Percentiles rank a stretch among this genome's conserved stretches.
These are phyloP conservation scores for Didymella sp. DNA, from an alignment of 2,329 filamentous ascomycete species.

Conservation along the genomic window DNA sequence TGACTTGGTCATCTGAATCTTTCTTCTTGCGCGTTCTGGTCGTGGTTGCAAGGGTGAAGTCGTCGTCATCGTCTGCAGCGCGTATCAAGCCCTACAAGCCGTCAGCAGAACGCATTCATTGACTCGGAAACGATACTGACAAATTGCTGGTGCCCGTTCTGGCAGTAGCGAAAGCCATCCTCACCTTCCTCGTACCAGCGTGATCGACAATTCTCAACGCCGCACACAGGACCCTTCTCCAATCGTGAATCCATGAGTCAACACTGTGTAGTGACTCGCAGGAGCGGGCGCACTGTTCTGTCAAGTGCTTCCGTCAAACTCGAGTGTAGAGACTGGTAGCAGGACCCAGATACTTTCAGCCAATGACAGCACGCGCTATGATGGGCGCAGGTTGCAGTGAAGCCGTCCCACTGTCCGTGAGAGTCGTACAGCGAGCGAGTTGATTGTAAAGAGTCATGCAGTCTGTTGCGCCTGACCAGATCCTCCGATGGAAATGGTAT, in stretches of 20 bases:
- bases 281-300: neutral
- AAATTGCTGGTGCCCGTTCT: conserved; percentile 80
- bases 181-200: conserved; percentile 70
- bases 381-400: conserved; percentile 8
- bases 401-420: neutral
- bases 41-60: conserved; percentile 67
- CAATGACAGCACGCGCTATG: conserved; percentile 2
- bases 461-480: neutral
- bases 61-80: conserved; percentile 67
- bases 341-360: neutral
- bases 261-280: neutral
- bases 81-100: conserved; percentile 35
- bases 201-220: conserved; percentile 72
- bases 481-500: neutral
- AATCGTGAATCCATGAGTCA: conserved; percentile 21
- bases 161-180: conserved; percentile 79
- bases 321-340: neutral
- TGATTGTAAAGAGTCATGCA: neutral
- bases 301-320: neutral
- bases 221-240: conserved; percentile 53
- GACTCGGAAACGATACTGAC: conserved; percentile 53
- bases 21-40: conserved; percentile 63
- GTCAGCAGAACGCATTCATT: neutral
- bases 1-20: conserved; percentile 54
- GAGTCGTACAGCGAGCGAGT: neutral